These are phyloP conservation scores for Pseudonitzschia multistriata DNA, from an alignment of 108 stramenopile species.

Conservation along the genomic window DNA sequence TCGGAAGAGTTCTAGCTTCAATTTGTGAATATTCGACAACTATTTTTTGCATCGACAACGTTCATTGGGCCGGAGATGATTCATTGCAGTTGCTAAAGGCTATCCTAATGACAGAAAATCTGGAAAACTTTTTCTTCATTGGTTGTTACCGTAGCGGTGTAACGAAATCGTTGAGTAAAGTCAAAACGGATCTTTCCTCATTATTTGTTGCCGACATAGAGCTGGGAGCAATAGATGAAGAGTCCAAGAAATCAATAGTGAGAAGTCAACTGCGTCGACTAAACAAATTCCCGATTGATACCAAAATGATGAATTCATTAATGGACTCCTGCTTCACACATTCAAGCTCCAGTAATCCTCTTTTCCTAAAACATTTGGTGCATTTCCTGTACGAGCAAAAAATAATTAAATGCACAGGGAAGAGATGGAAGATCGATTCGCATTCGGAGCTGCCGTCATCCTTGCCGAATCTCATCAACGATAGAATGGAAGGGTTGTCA, in stretches of 20 bases:
- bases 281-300: neutral
- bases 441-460: conserved; percentile 6
- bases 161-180: neutral
- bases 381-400: conserved; percentile 8
- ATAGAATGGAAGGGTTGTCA: conserved; percentile 13
- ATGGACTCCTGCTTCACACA: neutral
- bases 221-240: conserved; percentile 1
- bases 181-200: conserved; percentile 12
- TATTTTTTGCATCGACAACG: conserved; percentile 4
- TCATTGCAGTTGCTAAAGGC: conserved; percentile 7
- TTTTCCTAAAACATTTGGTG: conserved; percentile 7
- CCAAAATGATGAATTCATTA: neutral
- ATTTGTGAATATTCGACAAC: neutral
- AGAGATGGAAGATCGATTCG: conserved; percentile 2
- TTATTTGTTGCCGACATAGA: conserved; percentile 17
- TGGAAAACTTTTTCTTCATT: conserved; percentile 8
- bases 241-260: neutral
- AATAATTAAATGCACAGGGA: neutral
- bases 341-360: conserved; percentile 10
- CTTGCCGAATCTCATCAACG: conserved; percentile 1
- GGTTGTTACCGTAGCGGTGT: conserved; percentile 17
- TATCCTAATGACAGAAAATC: neutral
- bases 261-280: neutral
- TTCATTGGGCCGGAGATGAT: conserved; percentile 11
- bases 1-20: neutral